Evolutionary conservation across 495 filamentous ascomycete species (phyloP), one percentile per base, ranked within the genome.

Genomic region (Neurospora discreta): DNA sequence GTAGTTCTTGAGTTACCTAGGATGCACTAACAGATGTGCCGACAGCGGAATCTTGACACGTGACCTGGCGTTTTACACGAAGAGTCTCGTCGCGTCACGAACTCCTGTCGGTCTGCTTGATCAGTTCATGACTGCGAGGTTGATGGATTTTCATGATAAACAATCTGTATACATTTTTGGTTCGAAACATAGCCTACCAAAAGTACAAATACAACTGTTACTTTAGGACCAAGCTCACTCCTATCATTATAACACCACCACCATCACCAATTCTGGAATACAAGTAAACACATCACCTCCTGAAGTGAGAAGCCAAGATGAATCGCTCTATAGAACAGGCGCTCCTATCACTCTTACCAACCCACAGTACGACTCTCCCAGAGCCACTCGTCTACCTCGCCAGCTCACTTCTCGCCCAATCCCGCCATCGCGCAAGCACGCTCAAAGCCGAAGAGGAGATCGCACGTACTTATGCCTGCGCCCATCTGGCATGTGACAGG

Each of bases 401-500:
- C 1, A 81, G 86, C 68, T 94, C 92, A 18, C 86, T 98, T 13
- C 88, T 98, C 41, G 91, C 93, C 33, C 95, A 97, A 77, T 97
- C 94, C 6, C 89, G 93, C 9, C 90, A 87, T 77, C 90, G 89
- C 39, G 93, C 94, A 39, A 89, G 88, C 74, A 91, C 86, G 23
- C 82, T 98, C 13, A 97, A 94, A 76, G 86, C 90, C 9, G 92
- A 95, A 71, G 95, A 99, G 80, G 95, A 99, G 78, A 89, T 93
- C 73, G 92, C 91, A 20, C 88, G 95, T 8, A 86, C 89, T 11
- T 97, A 95, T 80, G 93, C 92, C 11, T 98, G 96, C 78, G 92
- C 93, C 2, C 90, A 98, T 79, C 87, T 99, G 41, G 95, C 95
- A 44, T 98, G 95, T 81, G 92, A 93, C 80, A 87, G 93, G 91